phyloP scores from a whole-genome alignment of 495 filamentous ascomycete genomes.

The Penicillium taxi region DNA sequence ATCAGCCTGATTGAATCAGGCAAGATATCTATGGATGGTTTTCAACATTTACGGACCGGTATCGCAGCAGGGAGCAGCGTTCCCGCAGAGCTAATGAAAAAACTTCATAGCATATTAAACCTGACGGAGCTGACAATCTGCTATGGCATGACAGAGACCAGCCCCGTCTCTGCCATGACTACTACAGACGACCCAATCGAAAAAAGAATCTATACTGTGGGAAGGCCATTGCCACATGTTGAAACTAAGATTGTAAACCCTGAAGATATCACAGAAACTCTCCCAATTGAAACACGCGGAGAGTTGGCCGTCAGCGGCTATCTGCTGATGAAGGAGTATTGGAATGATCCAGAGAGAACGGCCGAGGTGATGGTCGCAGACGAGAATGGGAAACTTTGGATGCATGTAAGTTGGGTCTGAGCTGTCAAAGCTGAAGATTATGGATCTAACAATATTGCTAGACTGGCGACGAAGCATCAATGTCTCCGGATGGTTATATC shows the following conservation, averaged over 20 bases:
- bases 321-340: constrained; percentile 86
- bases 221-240: constrained; percentile 71
- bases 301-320: constrained; percentile 85
- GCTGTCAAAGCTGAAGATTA: too few relatives aligned
- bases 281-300: constrained; percentile 60
- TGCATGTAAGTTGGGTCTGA: constrained; percentile 46
- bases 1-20: constrained; percentile 60
- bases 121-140: constrained; percentile 85
- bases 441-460: constrained; percentile 14
- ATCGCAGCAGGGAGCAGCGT: constrained; percentile 87
- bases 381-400: constrained; percentile 55
- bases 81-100: constrained; percentile 76
- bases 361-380: constrained; percentile 62
- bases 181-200: constrained; percentile 69
- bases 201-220: constrained; percentile 73
- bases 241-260: constrained; percentile 77
- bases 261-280: constrained; percentile 41
- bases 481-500: constrained; percentile 62
- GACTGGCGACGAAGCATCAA: constrained; percentile 87
- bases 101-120: constrained; percentile 66
- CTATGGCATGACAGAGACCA: constrained; percentile 98
- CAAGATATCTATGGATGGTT: constrained; percentile 46
- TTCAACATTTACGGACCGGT: constrained; percentile 70
- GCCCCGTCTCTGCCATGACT: constrained; percentile 88
- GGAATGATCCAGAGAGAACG: constrained; percentile 61